Conservation (phyloP, 345 rosid species). For the Crucihimalaya himalaica region DNA sequence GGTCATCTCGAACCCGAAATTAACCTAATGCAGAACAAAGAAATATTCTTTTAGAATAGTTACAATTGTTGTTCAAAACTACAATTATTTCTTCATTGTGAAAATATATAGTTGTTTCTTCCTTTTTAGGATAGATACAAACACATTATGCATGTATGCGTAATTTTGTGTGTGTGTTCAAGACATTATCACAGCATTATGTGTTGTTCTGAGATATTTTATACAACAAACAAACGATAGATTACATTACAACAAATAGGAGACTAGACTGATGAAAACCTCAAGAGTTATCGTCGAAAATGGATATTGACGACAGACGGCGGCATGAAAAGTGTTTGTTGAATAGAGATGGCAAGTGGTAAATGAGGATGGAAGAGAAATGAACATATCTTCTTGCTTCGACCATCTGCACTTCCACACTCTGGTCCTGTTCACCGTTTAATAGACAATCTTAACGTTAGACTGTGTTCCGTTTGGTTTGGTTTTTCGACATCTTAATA, state of each 20-base stretch:
- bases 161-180: too few relatives aligned
- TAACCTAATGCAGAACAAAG: too few relatives aligned
- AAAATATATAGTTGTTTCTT: neutral
- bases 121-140: neutral
- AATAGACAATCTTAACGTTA: conserved; percentile 1
- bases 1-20: too few relatives aligned
- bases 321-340: conserved; percentile 70
- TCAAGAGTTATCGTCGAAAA: conserved; percentile 58
- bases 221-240: neutral
- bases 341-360: conserved; percentile 87
- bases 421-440: conserved; percentile 71
- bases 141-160: neutral
- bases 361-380: conserved; percentile 91
- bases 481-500: neutral
- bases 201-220: neutral
- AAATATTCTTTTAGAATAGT: too few relatives aligned
- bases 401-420: conserved; percentile 63
- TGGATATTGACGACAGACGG: conserved; percentile 86
- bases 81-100: too few relatives aligned
- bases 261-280: neutral
- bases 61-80: too few relatives aligned
- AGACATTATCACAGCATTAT: neutral
- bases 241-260: conserved; percentile 16
- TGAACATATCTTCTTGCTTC: conserved; percentile 73
- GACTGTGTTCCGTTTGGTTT: neutral